Conservation (phyloP, 129 eudicot genomes). For the Helianthus tuberosus region DNA sequence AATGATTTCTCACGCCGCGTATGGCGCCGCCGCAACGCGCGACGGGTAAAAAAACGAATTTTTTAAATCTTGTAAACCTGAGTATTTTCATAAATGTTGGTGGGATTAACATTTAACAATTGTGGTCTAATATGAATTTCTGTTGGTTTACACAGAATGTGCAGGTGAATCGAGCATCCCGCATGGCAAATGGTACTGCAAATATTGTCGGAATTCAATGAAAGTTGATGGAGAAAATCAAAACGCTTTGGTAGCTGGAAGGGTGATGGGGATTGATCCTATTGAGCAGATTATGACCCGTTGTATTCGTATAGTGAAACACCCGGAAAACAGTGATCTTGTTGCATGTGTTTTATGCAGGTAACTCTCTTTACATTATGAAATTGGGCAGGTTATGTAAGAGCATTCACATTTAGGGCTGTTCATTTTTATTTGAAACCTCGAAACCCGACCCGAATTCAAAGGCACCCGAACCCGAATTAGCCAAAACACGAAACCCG, state of each 20-base stretch:
- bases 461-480: too few species aligned
- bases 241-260: conserved; percentile 93
- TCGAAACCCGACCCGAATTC: too few species aligned
- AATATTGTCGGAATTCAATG: conserved; percentile 61
- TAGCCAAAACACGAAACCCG: too few species aligned
- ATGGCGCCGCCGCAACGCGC: too few species aligned
- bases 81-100: not conserved
- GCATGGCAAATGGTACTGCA: conserved; percentile 93
- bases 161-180: conserved; percentile 61
- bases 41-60: too few species aligned
- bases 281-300: conserved; percentile 77
- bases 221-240: conserved; percentile 55
- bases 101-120: not conserved
- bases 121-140: conserved; percentile 11
- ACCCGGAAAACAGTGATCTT: conserved; percentile 57
- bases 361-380: conserved; percentile 38
- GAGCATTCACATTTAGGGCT: too few species aligned
- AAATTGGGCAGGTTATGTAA: not conserved
- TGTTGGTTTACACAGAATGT: conserved; percentile 59
- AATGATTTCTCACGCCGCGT: too few species aligned
- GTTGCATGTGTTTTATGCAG: conserved; percentile 90
- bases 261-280: conserved; percentile 72
- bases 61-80: conserved; percentile 10
- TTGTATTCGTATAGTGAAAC: conserved; percentile 82
- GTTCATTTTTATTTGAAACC: too few species aligned